Conservation (phyloP, 441 rosid species). For the Geranium incanum region DNA sequence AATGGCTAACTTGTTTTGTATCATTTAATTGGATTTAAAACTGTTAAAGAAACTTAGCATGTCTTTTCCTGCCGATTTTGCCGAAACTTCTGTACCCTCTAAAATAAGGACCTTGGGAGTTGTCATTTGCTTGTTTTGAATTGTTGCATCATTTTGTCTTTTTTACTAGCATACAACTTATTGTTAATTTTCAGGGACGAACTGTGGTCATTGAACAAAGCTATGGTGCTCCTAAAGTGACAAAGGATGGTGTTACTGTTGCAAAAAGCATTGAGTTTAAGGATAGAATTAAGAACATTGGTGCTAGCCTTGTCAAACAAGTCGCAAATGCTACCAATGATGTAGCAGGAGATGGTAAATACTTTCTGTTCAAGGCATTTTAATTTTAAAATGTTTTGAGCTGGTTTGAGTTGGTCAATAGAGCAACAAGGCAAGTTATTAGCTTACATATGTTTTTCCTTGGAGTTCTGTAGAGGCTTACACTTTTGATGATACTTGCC, state of each 20-base stretch:
- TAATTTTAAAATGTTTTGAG: not conserved
- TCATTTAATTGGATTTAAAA: too few relatives aligned
- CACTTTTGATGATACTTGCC: conserved; percentile 14
- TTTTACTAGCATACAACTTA: not conserved
- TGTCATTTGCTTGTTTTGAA: not conserved
- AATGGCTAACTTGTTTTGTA: too few relatives aligned
- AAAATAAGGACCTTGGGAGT: too few relatives aligned
- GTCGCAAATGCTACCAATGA: conserved; percentile 85
- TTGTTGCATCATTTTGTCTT: conserved; percentile 18
- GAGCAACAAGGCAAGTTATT: too few relatives aligned
- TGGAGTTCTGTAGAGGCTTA: conserved; percentile 12
- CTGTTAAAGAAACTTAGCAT: too few relatives aligned
- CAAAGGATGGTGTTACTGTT: conserved; percentile 90
- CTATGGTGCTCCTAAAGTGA: conserved; percentile 60
- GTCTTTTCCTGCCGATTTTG: too few relatives aligned
- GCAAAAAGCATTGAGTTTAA: conserved; percentile 70
- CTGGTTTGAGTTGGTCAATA: not conserved
- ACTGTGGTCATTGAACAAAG: conserved; percentile 69
- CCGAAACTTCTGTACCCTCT: too few relatives aligned
- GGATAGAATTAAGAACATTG: conserved; percentile 65
- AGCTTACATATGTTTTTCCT: not conserved
- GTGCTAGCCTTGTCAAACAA: conserved; percentile 87
- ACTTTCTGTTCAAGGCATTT: not conserved
- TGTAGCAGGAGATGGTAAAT: conserved; percentile 80
- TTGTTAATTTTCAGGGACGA: conserved; percentile 49